phyloP scores from a whole-genome alignment of 495 filamentous ascomycete species.

The Daldinia bambusicola region DNA sequence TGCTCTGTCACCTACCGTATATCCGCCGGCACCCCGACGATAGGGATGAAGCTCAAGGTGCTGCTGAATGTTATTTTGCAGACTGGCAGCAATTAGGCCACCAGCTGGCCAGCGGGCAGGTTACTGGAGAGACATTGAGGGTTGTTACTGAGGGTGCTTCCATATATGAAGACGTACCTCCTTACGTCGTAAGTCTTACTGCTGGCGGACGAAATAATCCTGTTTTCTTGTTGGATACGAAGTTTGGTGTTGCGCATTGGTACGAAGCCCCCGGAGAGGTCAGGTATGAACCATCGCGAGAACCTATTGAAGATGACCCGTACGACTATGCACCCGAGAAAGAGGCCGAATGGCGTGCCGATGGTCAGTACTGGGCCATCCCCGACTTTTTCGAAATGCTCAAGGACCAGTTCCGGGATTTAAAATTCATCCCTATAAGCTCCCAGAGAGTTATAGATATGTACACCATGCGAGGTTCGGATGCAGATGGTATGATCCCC shows the following conservation, averaged over 20 bases:
- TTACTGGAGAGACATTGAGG: not conserved
- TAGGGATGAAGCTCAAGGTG: slow-evolving; percentile 6
- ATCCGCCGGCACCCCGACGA: slow-evolving; percentile 31
- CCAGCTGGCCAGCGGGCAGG: not conserved
- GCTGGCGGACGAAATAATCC: not conserved
- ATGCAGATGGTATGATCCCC: slow-evolving; percentile 25
- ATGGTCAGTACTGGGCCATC: slow-evolving; percentile 26
- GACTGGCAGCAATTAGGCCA: slow-evolving; percentile 15
- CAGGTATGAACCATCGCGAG: not conserved
- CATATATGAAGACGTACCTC: not conserved
- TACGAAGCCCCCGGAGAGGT: slow-evolving; percentile 1
- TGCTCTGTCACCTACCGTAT: slow-evolving; percentile 1
- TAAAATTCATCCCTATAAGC: slow-evolving; percentile 31
- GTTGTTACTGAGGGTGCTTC: not conserved
- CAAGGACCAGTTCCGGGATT: slow-evolving; percentile 32
- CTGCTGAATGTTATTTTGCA: slow-evolving; percentile 3
- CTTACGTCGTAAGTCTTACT: not conserved
- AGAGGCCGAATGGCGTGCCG: slow-evolving; percentile 24
- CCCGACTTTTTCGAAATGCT: slow-evolving; percentile 38
- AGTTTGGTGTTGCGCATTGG: slow-evolving; percentile 1
- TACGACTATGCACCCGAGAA: slow-evolving; percentile 28
- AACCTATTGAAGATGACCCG: slow-evolving; percentile 6
- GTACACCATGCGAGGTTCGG: not conserved
- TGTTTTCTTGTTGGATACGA: not conserved
- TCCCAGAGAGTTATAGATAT: not conserved